Percentiles rank a stretch among this genome's conserved stretches.
Conservation (phyloP, 139 green algal species). For the Chlorella ohadii region DNA sequence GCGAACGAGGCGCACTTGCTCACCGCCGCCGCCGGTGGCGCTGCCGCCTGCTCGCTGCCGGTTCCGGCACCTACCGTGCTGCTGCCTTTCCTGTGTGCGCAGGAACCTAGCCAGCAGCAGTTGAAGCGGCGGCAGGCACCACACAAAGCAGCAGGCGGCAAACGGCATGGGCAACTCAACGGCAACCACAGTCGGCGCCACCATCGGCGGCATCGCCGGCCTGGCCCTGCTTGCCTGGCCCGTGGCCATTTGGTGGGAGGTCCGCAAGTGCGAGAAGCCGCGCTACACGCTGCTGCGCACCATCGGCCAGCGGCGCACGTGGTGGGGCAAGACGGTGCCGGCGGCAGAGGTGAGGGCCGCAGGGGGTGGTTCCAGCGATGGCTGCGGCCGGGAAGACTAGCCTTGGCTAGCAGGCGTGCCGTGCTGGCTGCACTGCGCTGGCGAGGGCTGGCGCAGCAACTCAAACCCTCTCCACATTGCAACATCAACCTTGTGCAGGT, state of each 20-base stretch:
- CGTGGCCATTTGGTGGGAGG: conserved; percentile 30
- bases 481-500: conserved; percentile 27
- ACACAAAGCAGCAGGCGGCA: background rate
- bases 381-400: too few species aligned
- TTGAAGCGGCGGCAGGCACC: background rate
- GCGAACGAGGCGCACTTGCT: too few species aligned
- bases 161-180: background rate
- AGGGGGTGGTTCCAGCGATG: too few species aligned
- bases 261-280: conserved; percentile 63
- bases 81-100: too few species aligned
- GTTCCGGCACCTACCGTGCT: too few species aligned
- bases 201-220: conserved; percentile 8
- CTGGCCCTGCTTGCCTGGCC: conserved; percentile 36
- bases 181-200: background rate
- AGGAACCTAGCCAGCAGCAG: too few species aligned
- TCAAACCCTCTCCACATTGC: too few species aligned
- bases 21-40: too few species aligned
- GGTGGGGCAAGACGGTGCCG: background rate
- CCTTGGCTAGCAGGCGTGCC: too few species aligned
- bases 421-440: too few species aligned
- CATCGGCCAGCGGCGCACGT: conserved; percentile 35
- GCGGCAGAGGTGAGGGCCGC: conserved; percentile 27
- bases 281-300: conserved; percentile 53
- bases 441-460: too few species aligned
- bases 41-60: too few species aligned